phyloP scores from a whole-genome alignment of 352 stramenopile species.

The Phytopythium chamaehyphon region DNA sequence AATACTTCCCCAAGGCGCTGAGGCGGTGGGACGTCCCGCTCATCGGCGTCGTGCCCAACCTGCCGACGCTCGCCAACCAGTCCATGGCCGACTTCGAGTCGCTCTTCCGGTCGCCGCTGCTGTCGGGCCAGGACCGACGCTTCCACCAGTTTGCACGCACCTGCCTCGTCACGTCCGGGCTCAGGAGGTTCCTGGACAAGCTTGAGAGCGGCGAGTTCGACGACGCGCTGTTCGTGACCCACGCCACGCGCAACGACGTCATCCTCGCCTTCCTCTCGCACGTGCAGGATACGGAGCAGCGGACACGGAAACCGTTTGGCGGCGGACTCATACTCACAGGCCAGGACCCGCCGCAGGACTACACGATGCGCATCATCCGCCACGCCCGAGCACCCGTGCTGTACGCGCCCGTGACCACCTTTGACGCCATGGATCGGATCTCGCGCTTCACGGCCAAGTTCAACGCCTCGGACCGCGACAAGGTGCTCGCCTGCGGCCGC shows the following conservation, averaged over 20 bases:
- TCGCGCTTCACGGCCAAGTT: constrained; percentile 87
- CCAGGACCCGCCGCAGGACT: constrained; percentile 67
- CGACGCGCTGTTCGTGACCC: constrained; percentile 86
- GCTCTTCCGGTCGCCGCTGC: constrained; percentile 72
- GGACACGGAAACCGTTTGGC: constrained; percentile 60
- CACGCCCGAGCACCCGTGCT: constrained; percentile 57
- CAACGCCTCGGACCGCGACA: constrained; percentile 74
- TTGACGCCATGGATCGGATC: constrained; percentile 81
- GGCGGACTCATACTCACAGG: constrained; percentile 89
- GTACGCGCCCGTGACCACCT: constrained; percentile 75
- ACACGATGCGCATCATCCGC: constrained; percentile 75
- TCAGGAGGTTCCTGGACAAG: constrained; percentile 81
- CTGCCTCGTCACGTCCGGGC: constrained; percentile 82
- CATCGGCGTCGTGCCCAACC: constrained; percentile 82
- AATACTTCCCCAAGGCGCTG: constrained; percentile 88
- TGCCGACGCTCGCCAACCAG: constrained; percentile 64
- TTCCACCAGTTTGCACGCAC: constrained; percentile 79
- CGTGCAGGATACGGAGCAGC: constrained; percentile 67
- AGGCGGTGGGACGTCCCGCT: constrained; percentile 72
- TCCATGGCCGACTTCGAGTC: constrained; percentile 90
- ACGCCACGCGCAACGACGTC: constrained; percentile 88
- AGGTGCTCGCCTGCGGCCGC: constrained; percentile 74
- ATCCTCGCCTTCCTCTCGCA: constrained; percentile 87
- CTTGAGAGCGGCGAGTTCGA: constrained; percentile 69
- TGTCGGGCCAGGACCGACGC: constrained; percentile 42